Conservation (phyloP, 73 alveolate species). For the Loxodes magnus region DNA sequence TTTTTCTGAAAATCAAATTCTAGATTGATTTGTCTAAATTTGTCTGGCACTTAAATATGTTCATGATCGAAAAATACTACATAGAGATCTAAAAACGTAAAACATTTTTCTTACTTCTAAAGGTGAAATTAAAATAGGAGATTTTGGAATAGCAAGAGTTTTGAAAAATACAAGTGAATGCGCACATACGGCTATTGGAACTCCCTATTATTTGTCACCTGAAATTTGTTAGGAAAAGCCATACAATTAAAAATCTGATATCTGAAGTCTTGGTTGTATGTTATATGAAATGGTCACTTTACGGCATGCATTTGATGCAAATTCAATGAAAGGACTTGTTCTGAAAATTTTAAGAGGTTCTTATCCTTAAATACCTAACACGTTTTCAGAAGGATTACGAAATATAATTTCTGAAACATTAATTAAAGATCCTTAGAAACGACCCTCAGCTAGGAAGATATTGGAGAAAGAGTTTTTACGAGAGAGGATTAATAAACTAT, state of each 20-base stretch:
- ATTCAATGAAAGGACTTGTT: constrained; percentile 81
- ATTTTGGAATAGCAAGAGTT: constrained; percentile 91
- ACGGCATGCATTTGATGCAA: constrained; percentile 98
- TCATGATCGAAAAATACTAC: constrained; percentile 91
- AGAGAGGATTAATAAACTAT: constrained; percentile 18
- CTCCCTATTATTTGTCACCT: constrained; percentile 98
- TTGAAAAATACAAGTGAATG: constrained; percentile 87
- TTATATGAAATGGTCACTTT: constrained; percentile 95
- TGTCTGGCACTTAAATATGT: constrained; percentile 93
- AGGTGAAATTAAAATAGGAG: constrained; percentile 88
- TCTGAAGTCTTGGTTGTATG: constrained; percentile 96
- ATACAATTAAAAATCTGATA: constrained; percentile 94
- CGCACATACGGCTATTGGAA: constrained; percentile 97
- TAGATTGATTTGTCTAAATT: constrained; percentile 95
- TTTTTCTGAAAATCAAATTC: constrained; percentile 74
- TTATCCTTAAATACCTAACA: constrained; percentile 62
- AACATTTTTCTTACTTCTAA: constrained; percentile 87
- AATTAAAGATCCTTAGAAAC: constrained; percentile 58
- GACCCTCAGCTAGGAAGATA: constrained; percentile 68
- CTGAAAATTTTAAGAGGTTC: constrained; percentile 72
- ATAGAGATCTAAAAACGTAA: constrained; percentile 93
- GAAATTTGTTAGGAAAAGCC: constrained; percentile 96
- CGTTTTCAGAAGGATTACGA: constrained; percentile 38
- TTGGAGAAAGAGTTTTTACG: constrained; percentile 62
- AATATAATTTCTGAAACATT: constrained; percentile 69